Percentiles rank a stretch among this genome's conserved stretches.
These are phyloP conservation scores for Cystofilobasidium ferigula DNA, from an alignment of 768 basidiomycete species.

Conservation along the genomic window DNA sequence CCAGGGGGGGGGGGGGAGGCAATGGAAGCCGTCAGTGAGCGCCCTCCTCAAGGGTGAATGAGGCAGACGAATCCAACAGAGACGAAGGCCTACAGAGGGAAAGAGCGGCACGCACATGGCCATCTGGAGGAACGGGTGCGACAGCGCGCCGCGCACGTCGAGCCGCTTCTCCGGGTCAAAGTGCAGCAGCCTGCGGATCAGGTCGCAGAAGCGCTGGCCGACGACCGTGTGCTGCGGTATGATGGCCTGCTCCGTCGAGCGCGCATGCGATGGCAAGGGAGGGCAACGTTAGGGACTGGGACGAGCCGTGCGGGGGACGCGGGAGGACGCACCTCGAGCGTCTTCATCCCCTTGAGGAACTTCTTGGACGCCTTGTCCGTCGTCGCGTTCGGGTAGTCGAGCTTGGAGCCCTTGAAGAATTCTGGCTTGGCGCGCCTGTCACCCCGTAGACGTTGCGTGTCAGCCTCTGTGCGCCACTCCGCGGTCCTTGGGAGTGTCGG, in stretches of 20 bases:
- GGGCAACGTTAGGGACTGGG: not conserved
- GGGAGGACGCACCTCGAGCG: conserved; percentile 52
- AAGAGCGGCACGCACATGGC: too few relatives aligned
- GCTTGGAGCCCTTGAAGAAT: conserved; percentile 73
- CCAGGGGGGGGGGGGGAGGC: too few relatives aligned
- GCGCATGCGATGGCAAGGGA: not conserved
- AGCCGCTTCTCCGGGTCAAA: conserved; percentile 85
- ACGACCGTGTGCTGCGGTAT: conserved; percentile 43
- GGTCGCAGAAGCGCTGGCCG: conserved; percentile 63
- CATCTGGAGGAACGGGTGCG: conserved; percentile 66
- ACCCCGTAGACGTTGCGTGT: not conserved
- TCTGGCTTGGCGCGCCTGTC: conserved; percentile 57
- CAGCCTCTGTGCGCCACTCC: conserved; percentile 42
- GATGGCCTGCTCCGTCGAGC: conserved; percentile 52
- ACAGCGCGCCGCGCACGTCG: conserved; percentile 73
- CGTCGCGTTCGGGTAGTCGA: conserved; percentile 86
- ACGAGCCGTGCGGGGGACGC: too few relatives aligned
- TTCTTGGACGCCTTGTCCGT: conserved; percentile 83
- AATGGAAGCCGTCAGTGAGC: too few relatives aligned
- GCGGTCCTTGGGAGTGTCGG: conserved; percentile 42
- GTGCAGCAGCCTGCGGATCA: conserved; percentile 72
- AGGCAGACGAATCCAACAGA: too few relatives aligned
- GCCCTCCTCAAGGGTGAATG: too few relatives aligned
- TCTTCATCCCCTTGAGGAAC: conserved; percentile 76
- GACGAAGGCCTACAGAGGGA: too few relatives aligned